Evolutionary conservation across 1,284 basidiomycete genomes (phyloP), one percentile per base, ranked within the genome.

Genomic region (Stygiomarasmius scandens): DNA sequence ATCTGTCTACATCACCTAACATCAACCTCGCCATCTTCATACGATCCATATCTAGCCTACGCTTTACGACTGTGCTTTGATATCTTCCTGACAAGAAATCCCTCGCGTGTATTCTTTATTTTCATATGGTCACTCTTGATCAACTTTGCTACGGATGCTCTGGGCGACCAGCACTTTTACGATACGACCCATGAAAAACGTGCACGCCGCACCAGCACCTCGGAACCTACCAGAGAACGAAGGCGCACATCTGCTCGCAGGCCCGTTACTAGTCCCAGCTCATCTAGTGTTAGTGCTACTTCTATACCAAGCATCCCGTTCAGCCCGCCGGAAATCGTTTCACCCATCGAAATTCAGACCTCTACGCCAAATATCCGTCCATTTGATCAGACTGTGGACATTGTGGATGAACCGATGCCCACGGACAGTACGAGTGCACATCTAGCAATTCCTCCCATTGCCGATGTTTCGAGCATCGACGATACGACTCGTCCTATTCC

Each of bases 21-120:
- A 25, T 29, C 64, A 49, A 63, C 63, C 58, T 53, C 64, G 64
- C 14, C 22, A 19, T 57, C 62, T 36, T 60, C 68, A 19, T 63
- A 63, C 38, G 77, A 78, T 65, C 75, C 76, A 56, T 68, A 72
- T 61, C 72, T 79, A 19, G 77, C 75, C 43, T 76, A 71, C 56
- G 71, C 69, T 24, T 64, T 79, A 52, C 74, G 77, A 22, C 66
- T 76, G 16, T 62, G 70, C 43, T 60, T 77, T 32, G 77, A 78
- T 58, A 58, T 77, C 19, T 63, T 77, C 16, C 60, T 76, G 56
- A 70, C 72, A 32, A 64, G 66, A 46, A 69, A 70, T 57, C 38
- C 67, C 27, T 59, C 62, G 11, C 70, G 71, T 36, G 63, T 73
- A 19, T 55, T 72, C 9, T 63, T 74, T 57, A 66, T 74, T 32